Conservation (phyloP, 2,329 filamentous ascomycete genomes). For the Colletotrichum ledebouriae region DNA sequence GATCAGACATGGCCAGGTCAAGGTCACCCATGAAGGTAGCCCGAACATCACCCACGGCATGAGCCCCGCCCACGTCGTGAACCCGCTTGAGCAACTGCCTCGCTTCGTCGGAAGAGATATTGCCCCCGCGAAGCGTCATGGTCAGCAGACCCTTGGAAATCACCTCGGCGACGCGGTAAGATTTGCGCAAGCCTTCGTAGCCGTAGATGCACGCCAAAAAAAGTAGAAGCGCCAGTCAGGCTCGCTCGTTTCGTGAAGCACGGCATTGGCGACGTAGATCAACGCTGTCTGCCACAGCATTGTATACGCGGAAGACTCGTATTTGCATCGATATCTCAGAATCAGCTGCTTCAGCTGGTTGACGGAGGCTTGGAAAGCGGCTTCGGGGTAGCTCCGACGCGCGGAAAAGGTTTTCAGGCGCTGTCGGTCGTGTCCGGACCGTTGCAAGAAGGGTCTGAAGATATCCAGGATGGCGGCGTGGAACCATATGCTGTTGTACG, state of each 20-base stretch:
- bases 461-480: conserved; percentile 55
- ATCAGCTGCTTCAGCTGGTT: conserved; percentile 55
- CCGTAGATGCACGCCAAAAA: conserved; percentile 53
- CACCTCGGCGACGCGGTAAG: conserved; percentile 53
- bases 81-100: conserved; percentile 50
- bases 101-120: conserved; percentile 49
- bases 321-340: conserved; percentile 51
- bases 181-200: conserved; percentile 52
- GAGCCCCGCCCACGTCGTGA: conserved; percentile 44
- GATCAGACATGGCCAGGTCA: conserved; percentile 52
- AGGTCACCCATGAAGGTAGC: conserved; percentile 56
- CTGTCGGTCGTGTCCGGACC: conserved; percentile 7
- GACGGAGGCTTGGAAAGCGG: conserved; percentile 52
- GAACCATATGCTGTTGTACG: conserved; percentile 54
- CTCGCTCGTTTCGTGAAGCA: conserved; percentile 49
- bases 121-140: conserved; percentile 52
- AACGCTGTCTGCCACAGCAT: conserved; percentile 58
- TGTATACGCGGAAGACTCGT: conserved; percentile 51
- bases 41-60: conserved; percentile 46
- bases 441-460: conserved; percentile 49
- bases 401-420: conserved; percentile 51
- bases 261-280: conserved; percentile 55
- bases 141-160: conserved; percentile 53
- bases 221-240: conserved; percentile 53
- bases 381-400: conserved; percentile 47